Percentiles rank a stretch among this genome's conserved stretches.
Conservation (phyloP, 1,139 yeast genomes). For the Groenewaldozyma auringiensis region DNA sequence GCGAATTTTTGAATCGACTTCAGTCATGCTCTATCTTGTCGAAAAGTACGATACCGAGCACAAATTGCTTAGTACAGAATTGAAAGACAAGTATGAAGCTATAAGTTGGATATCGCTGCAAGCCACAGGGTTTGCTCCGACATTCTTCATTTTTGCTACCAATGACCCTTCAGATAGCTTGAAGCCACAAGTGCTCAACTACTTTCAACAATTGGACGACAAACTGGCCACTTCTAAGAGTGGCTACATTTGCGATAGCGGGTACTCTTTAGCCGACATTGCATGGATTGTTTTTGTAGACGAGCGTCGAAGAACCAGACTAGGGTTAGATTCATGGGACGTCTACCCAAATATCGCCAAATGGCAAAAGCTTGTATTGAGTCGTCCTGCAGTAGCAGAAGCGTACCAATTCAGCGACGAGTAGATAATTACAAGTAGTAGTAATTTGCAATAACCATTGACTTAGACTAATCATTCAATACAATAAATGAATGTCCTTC, state of each 20-base stretch:
- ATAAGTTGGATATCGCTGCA: not conserved
- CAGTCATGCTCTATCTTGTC: not conserved
- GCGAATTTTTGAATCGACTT: not conserved
- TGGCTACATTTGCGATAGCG: not conserved
- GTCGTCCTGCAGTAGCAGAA: not conserved
- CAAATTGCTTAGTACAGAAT: not conserved
- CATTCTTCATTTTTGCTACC: not conserved
- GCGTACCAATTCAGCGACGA: not conserved
- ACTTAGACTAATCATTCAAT: too few relatives aligned
- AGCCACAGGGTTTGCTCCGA: not conserved
- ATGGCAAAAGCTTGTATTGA: not conserved
- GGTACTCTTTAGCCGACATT: not conserved
- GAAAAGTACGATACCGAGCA: not conserved
- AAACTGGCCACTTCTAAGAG: not conserved
- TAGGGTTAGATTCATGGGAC: not conserved
- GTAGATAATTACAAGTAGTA: too few relatives aligned
- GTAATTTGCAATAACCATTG: too few relatives aligned
- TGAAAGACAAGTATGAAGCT: not conserved
- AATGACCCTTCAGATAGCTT: not conserved
- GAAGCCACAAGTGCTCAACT: not conserved
- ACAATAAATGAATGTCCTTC: too few relatives aligned
- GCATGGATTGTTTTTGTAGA: not conserved
- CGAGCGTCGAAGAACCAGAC: not conserved
- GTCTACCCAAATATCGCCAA: not conserved
- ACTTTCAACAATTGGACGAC: not conserved